Evolutionary conservation across 139 green algal species (phyloP).

Genomic region (Pseudopediastrum boryanum): DNA sequence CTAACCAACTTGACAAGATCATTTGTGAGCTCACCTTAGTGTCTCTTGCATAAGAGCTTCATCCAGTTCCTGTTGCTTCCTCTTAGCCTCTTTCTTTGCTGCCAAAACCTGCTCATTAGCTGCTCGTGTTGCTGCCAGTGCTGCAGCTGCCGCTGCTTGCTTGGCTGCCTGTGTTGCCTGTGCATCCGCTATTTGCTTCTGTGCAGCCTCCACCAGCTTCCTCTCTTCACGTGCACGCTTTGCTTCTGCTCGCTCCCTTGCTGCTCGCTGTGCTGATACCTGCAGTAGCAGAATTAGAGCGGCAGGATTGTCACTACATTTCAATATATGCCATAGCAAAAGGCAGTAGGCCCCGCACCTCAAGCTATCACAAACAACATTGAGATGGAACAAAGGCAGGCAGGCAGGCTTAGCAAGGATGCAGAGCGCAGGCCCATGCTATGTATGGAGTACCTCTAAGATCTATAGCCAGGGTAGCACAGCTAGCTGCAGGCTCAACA

Average conservation of each 20-base stretch:
- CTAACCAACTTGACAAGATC: background rate
- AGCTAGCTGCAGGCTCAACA: too few relatives aligned
- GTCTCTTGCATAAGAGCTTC: slow-evolving; percentile 28
- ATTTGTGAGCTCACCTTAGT: slow-evolving; percentile 23
- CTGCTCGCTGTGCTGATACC: slow-evolving; percentile 1
- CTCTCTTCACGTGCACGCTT: slow-evolving; percentile 25
- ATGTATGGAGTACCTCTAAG: too few relatives aligned
- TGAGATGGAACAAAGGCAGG: too few relatives aligned
- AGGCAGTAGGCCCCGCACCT: too few relatives aligned
- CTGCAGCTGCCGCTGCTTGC: slow-evolving; percentile 8
- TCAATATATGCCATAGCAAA: too few relatives aligned
- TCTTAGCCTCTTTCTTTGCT: background rate
- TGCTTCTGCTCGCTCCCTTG: background rate
- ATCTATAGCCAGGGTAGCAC: too few relatives aligned
- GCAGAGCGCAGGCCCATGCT: too few relatives aligned
- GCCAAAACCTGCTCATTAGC: slow-evolving; percentile 4
- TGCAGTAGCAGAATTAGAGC: background rate
- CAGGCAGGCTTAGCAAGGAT: too few relatives aligned
- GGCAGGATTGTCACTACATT: background rate
- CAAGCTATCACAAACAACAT: too few relatives aligned
- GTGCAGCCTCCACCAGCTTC: background rate
- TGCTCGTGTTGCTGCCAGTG: background rate
- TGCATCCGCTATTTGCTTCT: slow-evolving; percentile 11
- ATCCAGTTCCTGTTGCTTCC: slow-evolving; percentile 25
- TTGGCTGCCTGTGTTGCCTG: slow-evolving; percentile 4